Evolutionary conservation across 306 rosid species (phyloP), one percentile per base, ranked within the genome.

Genomic region (Coriaria nepalensis): DNA sequence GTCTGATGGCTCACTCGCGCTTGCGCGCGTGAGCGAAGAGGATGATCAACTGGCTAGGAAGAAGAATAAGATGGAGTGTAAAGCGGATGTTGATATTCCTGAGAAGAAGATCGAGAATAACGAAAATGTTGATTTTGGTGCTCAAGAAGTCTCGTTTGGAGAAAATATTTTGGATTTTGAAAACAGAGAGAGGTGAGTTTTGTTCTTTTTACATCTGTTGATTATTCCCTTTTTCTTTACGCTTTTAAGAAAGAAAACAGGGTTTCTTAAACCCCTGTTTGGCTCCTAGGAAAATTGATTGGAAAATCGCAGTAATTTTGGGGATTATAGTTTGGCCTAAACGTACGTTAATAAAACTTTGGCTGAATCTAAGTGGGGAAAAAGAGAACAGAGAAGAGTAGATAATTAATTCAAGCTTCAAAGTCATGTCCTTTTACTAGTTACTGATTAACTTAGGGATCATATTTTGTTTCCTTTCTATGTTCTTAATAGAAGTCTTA

Each of bases 161-260:
- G 98, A 85, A 38, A 90, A 90, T 71, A 76, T 67, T 50, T 62
- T 71, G 85, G 96, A 82, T 53, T 67, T 71, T 53, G 98, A 85
- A 70, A 83, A 79, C 56, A 77, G 95, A 84, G 86, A 75, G 33
- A 90, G 98, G 98, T 90, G 73, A 63, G 87, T 68, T 6, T 65
- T 39, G 10, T 48, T 60, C 33, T 33, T 38, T 41, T 42, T 10
- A 39, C 0, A 2, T 48, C 39, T 45, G 6, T 7, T 37, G 11
- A 35, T 32, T 43, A 15, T 33, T 43, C 9, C 36, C n/a, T 40
- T 11, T n/a, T 38, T 15, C n/a, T 20, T 9, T 35, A 13, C n/a
- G 7, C 15, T 14, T 13, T 53, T 33, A 9, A 43, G 10, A 20
- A 20, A 20, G 29, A 20, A 20, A 20, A 20, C 29, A 20, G 3